Base-by-base conservation (phyloP, 257 asterid genomes). In the Paulownia fortunei region DNA sequence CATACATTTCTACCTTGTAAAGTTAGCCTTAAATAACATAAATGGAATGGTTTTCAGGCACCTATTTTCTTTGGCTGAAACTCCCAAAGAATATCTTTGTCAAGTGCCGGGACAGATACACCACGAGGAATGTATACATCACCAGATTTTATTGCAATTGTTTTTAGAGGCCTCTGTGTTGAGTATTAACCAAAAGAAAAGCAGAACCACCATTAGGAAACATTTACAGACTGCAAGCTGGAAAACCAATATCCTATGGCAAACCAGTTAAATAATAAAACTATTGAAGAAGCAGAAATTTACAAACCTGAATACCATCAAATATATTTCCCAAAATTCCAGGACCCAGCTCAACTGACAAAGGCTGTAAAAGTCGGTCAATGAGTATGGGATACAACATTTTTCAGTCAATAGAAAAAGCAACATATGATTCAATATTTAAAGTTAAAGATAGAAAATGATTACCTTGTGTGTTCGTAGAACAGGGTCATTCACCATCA, bases 101-200 rank as follows among this genome's bases (percentile, higher is more conserved):
- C 99, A 19, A 96, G 92, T 62, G 99, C 98, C 0, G 99, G 99
- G 71, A 96, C 99, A 79, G 99, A 90, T 44, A 96, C 98, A 75
- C 98, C 99, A 70, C 99, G 99, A 58, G 99, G 99, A 86, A 96
- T 96, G 77, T 96, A 96, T 68, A 96, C 99, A 90, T 96, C 99
- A 75, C 98, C 97, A 76, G 99, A 96, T 85, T 70, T 96, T 80
- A 82, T 85, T 39, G 99, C 99, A 72, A 96, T 96, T 68, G 99
- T 93, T 87, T 92, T 96, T 66, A 96, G 87, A 83, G 99, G 99
- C 88, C 99, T 95, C 99, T 95, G 98, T 63, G 92, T 72, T 47
- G 37, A 82, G 69, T 15, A 74, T 80, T 34, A 69, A 65, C 76
- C 83, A 61, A 73, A 41, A 32, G 46, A 67, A 80, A 24, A 65